Percentiles rank a stretch among this genome's conserved stretches.
phyloP scores from a whole-genome alignment of 73 alveolate genomes.

The Paraurostyla sp. region DNA sequence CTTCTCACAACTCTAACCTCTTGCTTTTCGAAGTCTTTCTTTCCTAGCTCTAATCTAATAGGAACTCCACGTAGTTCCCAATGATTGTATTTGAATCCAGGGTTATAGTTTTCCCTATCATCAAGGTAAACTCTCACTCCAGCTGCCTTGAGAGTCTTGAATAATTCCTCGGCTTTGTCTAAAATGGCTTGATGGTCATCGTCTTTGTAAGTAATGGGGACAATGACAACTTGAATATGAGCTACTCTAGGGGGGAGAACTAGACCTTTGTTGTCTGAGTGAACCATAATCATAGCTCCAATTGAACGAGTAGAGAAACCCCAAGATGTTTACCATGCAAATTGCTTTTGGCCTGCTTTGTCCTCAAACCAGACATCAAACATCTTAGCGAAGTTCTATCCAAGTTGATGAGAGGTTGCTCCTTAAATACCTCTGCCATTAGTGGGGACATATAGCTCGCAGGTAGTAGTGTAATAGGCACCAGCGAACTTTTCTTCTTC shows the following conservation, averaged over 20 bases:
- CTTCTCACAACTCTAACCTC: constrained; percentile 79
- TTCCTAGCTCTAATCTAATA: constrained; percentile 97
- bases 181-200: constrained; percentile 80
- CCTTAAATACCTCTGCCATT: constrained; percentile 99
- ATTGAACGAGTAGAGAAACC: constrained; percentile 98
- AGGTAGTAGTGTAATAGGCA: constrained; percentile 95
- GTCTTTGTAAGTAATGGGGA: constrained; percentile 94
- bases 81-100: constrained; percentile 99
- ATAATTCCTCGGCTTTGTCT: constrained; percentile 82
- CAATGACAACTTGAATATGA: constrained; percentile 95
- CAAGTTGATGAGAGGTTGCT: constrained; percentile 99
- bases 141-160: constrained; percentile 71
- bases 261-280: constrained; percentile 99
- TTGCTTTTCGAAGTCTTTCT: constrained; percentile 89
- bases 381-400: constrained; percentile 99
- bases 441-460: constrained; percentile 97
- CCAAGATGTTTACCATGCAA: constrained; percentile 99
- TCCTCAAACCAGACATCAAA: constrained; percentile 96
- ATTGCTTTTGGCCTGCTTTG: constrained; percentile 91
- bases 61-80: constrained; percentile 99
- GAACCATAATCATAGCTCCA: constrained; percentile 98
- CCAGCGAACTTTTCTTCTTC: constrained; percentile 99
- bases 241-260: constrained; percentile 99
- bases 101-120: constrained; percentile 96
- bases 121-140: constrained; percentile 94